Conservation (phyloP, 2,329 filamentous ascomycete species). For the Thelonectria discophora region DNA sequence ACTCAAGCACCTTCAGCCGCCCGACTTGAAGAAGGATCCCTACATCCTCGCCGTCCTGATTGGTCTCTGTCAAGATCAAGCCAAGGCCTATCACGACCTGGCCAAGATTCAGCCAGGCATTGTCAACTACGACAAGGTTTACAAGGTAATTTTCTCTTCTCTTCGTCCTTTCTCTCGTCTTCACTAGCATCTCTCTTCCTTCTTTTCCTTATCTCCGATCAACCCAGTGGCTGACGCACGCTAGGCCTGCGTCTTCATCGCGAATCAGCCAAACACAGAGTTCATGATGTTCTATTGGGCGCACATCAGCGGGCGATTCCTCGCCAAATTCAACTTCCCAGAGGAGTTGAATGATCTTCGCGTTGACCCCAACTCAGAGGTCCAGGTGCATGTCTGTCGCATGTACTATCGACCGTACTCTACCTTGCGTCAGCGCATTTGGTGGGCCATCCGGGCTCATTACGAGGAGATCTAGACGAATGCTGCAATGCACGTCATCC, state of each 20-base stretch:
- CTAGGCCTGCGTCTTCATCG: constrained; percentile 30
- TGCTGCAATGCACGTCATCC: too few species aligned
- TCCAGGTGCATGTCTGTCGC: constrained; percentile 22
- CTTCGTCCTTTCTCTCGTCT: too few species aligned
- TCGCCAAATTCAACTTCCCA: constrained; percentile 39
- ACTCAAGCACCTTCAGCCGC: constrained; percentile 33
- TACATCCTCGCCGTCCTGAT: constrained; percentile 39
- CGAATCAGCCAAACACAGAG: constrained; percentile 32
- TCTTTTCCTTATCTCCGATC: neutral
- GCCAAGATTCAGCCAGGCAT: too few species aligned
- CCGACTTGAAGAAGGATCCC: constrained; percentile 34
- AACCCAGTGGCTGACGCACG: neutral
- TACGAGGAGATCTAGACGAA: neutral
- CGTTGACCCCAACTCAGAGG: constrained; percentile 9
- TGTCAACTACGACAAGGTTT: neutral
- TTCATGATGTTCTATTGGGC: constrained; percentile 37
- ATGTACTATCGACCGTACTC: constrained; percentile 31
- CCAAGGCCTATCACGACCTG: neutral
- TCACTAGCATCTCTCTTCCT: too few species aligned
- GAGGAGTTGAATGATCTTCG: neutral
- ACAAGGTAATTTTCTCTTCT: neutral
- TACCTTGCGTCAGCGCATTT: neutral
- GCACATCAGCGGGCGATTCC: constrained; percentile 27
- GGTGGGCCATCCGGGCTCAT: neutral
- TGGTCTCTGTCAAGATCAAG: constrained; percentile 38